These are phyloP conservation scores for Trichophyton schoenleinii DNA, from an alignment of 2,329 filamentous ascomycete genomes.

Conservation along the genomic window DNA sequence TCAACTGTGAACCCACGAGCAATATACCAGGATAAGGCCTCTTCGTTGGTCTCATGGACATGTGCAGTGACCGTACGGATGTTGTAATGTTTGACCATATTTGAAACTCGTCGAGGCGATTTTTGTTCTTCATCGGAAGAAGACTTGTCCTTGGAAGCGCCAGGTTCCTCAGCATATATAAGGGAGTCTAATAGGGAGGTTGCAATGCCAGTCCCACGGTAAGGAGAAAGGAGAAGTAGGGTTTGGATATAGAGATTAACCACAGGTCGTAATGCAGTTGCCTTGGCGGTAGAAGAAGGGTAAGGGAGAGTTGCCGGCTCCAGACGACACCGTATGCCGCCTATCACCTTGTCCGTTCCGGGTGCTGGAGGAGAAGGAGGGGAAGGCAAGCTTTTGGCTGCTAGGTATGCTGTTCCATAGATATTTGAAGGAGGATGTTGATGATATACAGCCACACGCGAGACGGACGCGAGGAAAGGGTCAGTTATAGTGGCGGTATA, in stretches of 20 bases:
- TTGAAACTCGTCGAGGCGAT: conserved; percentile 17
- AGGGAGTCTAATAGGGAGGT: conserved; percentile 40
- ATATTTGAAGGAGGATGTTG: conserved; percentile 29
- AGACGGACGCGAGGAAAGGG: conserved; percentile 39
- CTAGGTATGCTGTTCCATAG: conserved; percentile 8
- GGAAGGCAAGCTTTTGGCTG: conserved; percentile 10
- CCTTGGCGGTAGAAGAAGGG: conserved; percentile 11
- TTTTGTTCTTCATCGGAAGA: conserved; percentile 7
- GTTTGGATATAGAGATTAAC: conserved; percentile 50
- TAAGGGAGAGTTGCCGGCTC: conserved; percentile 21
- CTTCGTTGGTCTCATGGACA: conserved; percentile 51
- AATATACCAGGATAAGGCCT: conserved; percentile 48
- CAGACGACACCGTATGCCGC: conserved; percentile 37
- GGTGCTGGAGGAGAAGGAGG: conserved; percentile 12
- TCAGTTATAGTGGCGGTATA: conserved; percentile 49
- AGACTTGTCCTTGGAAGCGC: conserved; percentile 5
- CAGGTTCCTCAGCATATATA: conserved; percentile 18
- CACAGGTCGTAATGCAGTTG: conserved; percentile 11
- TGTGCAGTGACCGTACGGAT: conserved; percentile 46
- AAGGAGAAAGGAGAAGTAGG: conserved; percentile 47
- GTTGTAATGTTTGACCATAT: conserved; percentile 37
- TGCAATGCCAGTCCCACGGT: conserved; percentile 46
- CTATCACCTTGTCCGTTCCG: conserved; percentile 34
- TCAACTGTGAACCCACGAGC: conserved; percentile 44
- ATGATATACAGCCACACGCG: conserved; percentile 48